A percentile compares a stretch with the other conserved stretches of the same genome.
Conservation (phyloP, 73 alveolate genomes). For the Paraurostyla sp. region DNA sequence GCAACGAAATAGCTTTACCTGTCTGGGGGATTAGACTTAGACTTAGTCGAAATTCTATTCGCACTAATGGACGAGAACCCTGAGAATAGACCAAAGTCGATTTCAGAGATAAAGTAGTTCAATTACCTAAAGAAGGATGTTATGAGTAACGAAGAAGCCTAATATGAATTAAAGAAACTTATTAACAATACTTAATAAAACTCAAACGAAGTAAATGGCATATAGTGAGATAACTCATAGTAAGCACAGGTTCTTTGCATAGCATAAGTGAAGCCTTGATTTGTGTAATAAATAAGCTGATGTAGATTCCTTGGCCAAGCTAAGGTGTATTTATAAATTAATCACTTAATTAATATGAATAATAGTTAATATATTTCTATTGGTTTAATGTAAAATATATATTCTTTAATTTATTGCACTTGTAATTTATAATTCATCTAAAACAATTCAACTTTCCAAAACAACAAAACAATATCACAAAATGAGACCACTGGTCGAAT, state of each 20-base stretch:
- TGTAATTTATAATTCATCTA: too few species aligned
- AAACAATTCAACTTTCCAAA: not conserved
- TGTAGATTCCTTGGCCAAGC: too few species aligned
- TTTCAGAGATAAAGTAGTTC: conserved; percentile 10
- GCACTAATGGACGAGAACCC: conserved; percentile 51
- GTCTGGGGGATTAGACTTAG: not conserved
- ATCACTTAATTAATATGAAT: not conserved
- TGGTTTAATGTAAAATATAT: not conserved
- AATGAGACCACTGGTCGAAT: not conserved
- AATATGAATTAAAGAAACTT: not conserved
- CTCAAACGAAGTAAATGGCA: not conserved
- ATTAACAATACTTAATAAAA: not conserved
- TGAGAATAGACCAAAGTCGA: conserved; percentile 15
- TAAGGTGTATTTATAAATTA: not conserved
- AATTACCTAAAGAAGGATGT: not conserved
- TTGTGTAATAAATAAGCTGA: not conserved
- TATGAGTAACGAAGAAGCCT: not conserved
- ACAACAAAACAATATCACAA: not conserved
- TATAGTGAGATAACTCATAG: not conserved
- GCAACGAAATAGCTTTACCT: conserved; percentile 5
- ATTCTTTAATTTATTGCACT: not conserved
- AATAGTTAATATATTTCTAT: not conserved
- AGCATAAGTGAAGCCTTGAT: not conserved
- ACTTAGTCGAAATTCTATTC: not conserved
- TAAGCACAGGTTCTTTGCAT: too few species aligned